A percentile compares a stretch with the other conserved stretches of the same genome.
These are phyloP conservation scores for Magnolia sinica DNA, from an alignment of 164 flowering plant genomes.

Conservation along the genomic window DNA sequence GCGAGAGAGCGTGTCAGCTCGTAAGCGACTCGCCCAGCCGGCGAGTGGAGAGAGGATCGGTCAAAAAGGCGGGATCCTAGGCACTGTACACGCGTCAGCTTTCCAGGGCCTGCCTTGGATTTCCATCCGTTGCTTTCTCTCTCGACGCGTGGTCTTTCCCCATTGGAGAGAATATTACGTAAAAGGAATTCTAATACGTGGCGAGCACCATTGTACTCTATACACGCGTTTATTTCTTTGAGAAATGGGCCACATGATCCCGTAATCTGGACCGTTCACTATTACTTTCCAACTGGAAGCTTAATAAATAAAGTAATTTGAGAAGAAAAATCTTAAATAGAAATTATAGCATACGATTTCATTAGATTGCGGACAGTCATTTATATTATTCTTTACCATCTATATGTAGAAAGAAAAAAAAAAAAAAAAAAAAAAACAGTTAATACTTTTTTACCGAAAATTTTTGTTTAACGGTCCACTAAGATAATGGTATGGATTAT, in stretches of 20 bases:
- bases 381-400: too few relatives aligned
- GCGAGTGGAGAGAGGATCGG: not conserved
- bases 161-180: conserved; percentile 16
- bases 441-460: not conserved
- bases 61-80: conserved; percentile 33
- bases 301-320: too few relatives aligned
- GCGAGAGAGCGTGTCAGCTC: too few relatives aligned
- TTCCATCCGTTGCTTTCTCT: conserved; percentile 11
- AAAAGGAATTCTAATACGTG: too few relatives aligned
- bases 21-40: too few relatives aligned
- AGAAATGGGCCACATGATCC: not conserved
- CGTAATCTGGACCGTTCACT: not conserved
- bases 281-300: not conserved
- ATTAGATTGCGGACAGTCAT: too few relatives aligned
- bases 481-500: too few relatives aligned
- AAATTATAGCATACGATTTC: not conserved
- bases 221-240: not conserved
- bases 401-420: too few relatives aligned
- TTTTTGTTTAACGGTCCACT: too few relatives aligned
- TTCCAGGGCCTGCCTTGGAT: conserved; percentile 15
- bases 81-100: conserved; percentile 44
- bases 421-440: not conserved
- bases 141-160: conserved; percentile 15
- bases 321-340: too few relatives aligned
- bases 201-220: not conserved